A percentile compares a stretch with the other conserved stretches of the same genome.
Conservation (phyloP, 176 grass and related monocot species). For the Typha latifolia region DNA sequence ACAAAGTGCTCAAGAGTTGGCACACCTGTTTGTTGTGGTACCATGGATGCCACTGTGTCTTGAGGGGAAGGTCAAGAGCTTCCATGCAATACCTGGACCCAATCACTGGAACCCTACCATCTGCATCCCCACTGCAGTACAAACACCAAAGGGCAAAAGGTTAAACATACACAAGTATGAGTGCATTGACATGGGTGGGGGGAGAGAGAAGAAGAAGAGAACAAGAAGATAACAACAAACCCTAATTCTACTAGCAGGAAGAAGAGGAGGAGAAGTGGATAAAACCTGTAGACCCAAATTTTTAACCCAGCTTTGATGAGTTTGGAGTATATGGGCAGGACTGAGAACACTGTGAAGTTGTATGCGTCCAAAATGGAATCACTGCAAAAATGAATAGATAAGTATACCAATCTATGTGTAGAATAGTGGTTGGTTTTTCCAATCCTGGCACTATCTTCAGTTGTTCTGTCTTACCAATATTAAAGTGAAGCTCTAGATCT, state of each 20-base stretch:
- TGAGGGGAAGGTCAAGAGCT: constrained; percentile 40
- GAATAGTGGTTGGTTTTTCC: too few species aligned
- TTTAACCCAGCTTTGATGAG: constrained; percentile 67
- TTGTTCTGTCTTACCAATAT: too few species aligned
- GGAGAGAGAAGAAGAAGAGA: too few species aligned
- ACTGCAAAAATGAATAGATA: constrained; percentile 38
- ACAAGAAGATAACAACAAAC: too few species aligned
- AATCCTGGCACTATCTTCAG: too few species aligned
- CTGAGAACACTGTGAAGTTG: constrained; percentile 49
- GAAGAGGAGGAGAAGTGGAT: not conserved
- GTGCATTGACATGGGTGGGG: too few species aligned
- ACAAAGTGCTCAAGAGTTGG: not conserved
- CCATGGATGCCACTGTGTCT: constrained; percentile 61
- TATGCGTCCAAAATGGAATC: constrained; percentile 47
- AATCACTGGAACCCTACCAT: constrained; percentile 75
- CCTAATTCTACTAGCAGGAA: not conserved
- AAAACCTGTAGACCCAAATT: constrained; percentile 84
- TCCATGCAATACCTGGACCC: constrained; percentile 69
- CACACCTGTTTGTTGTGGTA: constrained; percentile 63
- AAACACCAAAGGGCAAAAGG: not conserved
- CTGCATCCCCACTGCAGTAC: constrained; percentile 48
- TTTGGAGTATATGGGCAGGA: constrained; percentile 73
- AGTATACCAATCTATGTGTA: not conserved
- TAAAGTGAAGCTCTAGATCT: too few species aligned
- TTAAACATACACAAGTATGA: too few species aligned